Percentiles rank a stretch among this genome's conserved stretches.
Evolutionary conservation across 352 stramenopile genomes (phyloP).

Genomic region (Globisporangium cystogenes): DNA sequence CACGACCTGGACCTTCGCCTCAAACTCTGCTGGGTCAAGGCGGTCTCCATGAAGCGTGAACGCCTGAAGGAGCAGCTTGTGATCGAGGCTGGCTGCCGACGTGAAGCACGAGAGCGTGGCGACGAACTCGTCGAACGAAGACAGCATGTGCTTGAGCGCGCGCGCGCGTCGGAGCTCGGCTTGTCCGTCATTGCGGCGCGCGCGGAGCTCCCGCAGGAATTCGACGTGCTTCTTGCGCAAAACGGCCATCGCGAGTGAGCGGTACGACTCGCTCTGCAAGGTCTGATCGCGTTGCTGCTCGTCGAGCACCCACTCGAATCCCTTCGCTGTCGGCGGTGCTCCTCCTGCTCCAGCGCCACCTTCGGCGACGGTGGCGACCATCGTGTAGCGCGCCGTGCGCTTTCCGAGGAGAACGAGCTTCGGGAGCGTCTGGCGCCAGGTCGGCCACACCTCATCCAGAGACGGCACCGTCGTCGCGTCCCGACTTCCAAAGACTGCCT

Average conservation of each 20-base stretch:
- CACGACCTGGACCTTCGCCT: slow-evolving; percentile 42
- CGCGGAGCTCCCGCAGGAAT: slow-evolving; percentile 37
- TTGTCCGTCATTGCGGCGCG: slow-evolving; percentile 25
- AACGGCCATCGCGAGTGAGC: no score
- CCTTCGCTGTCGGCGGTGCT: no score
- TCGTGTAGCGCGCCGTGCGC: slow-evolving; percentile 48
- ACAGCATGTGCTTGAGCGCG: slow-evolving; percentile 22
- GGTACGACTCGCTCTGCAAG: no score
- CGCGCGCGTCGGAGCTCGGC: slow-evolving; percentile 31
- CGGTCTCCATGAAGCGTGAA: slow-evolving; percentile 24
- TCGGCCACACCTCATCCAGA: slow-evolving; percentile 50
- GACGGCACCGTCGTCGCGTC: slow-evolving; percentile 8
- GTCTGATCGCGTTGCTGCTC: no score
- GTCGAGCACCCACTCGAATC: no score
- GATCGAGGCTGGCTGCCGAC: slow-evolving; percentile 19
- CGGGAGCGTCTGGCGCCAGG: slow-evolving; percentile 29
- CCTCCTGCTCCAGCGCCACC: no score
- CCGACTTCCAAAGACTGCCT: slow-evolving; percentile 6
- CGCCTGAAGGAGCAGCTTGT: slow-evolving; percentile 48
- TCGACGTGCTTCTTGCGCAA: slow-evolving; percentile 44
- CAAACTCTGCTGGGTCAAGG: slow-evolving; percentile 23
- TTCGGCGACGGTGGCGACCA: no score
- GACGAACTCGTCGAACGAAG: slow-evolving; percentile 24
- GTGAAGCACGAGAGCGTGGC: slow-evolving; percentile 11
- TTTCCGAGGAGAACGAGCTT: slow-evolving; percentile 60